These are phyloP conservation scores for Fusarium clavum DNA, from an alignment of 2,329 filamentous ascomycete genomes.

Conservation along the genomic window DNA sequence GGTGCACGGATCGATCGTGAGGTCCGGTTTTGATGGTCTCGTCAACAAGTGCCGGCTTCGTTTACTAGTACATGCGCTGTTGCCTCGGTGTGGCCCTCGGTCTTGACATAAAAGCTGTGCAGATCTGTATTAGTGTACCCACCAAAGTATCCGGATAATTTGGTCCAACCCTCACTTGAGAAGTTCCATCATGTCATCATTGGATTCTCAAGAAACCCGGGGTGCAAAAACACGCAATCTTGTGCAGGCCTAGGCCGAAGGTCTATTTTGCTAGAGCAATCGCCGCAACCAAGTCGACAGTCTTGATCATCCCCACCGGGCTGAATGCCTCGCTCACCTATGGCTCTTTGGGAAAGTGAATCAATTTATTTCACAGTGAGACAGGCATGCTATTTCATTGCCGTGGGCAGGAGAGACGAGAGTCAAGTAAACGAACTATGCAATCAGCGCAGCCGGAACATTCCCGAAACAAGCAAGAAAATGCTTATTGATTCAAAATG, in stretches of 20 bases:
- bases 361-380: slow-evolving; percentile 25
- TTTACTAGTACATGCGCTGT: slow-evolving; percentile 15
- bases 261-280: slow-evolving; percentile 22
- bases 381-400: slow-evolving; percentile 5
- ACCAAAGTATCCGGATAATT: slow-evolving; percentile 4
- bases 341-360: slow-evolving; percentile 8
- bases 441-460: slow-evolving; percentile 1
- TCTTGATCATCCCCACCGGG: slow-evolving; percentile 26
- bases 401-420: background rate
- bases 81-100: slow-evolving; percentile 15
- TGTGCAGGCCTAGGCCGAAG: slow-evolving; percentile 31
- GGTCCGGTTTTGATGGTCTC: slow-evolving; percentile 26
- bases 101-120: slow-evolving; percentile 14
- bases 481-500: slow-evolving; percentile 3
- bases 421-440: background rate
- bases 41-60: slow-evolving; percentile 37
- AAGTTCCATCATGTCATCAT: slow-evolving; percentile 36
- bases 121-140: background rate
- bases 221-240: slow-evolving; percentile 20
- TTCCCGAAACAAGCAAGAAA: background rate
- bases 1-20: slow-evolving; percentile 35
- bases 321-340: slow-evolving; percentile 28
- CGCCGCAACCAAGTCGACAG: slow-evolving; percentile 2
- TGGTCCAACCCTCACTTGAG: slow-evolving; percentile 8
- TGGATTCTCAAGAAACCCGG: slow-evolving; percentile 8